Percentiles rank a stretch among this genome's conserved stretches.
phyloP scores from a whole-genome alignment of 202 grass and related monocot genomes.

The Panicum hallii region DNA sequence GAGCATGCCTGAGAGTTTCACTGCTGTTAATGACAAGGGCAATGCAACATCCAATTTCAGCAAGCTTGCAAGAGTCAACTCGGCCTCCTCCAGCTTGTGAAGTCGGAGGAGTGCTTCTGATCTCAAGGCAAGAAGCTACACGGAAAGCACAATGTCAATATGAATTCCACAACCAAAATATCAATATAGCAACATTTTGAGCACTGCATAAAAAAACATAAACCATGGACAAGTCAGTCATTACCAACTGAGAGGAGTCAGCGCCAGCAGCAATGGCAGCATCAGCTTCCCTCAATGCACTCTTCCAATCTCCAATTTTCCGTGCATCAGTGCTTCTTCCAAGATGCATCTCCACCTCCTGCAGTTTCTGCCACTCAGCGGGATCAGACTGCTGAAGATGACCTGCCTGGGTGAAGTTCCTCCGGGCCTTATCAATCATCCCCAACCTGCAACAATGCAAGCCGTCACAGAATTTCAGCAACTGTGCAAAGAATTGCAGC shows the following conservation, averaged over 20 bases:
- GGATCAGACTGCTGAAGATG: constrained; percentile 67
- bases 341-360: constrained; percentile 77
- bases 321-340: constrained; percentile 68
- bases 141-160: constrained; percentile 22
- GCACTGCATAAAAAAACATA: constrained; percentile 20
- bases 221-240: background rate
- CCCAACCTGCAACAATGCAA: constrained; percentile 66
- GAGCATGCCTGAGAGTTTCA: constrained; percentile 78
- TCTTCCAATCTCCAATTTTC: constrained; percentile 94
- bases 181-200: constrained; percentile 26
- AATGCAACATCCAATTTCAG: constrained; percentile 63
- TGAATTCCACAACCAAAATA: constrained; percentile 34
- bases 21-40: constrained; percentile 44
- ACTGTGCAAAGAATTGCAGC: constrained; percentile 22
- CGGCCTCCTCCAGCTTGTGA: constrained; percentile 81
- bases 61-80: constrained; percentile 64
- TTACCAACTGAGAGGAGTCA: constrained; percentile 88
- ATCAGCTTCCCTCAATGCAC: constrained; percentile 84
- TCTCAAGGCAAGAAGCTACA: constrained; percentile 83
- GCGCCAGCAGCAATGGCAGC: constrained; percentile 82
- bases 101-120: constrained; percentile 95
- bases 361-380: constrained; percentile 72
- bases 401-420: constrained; percentile 65
- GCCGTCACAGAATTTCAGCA: constrained; percentile 19
- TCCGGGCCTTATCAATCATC: constrained; percentile 68